phyloP scores from a whole-genome alignment of 352 stramenopile genomes.

The Phytophthora sp. region DNA sequence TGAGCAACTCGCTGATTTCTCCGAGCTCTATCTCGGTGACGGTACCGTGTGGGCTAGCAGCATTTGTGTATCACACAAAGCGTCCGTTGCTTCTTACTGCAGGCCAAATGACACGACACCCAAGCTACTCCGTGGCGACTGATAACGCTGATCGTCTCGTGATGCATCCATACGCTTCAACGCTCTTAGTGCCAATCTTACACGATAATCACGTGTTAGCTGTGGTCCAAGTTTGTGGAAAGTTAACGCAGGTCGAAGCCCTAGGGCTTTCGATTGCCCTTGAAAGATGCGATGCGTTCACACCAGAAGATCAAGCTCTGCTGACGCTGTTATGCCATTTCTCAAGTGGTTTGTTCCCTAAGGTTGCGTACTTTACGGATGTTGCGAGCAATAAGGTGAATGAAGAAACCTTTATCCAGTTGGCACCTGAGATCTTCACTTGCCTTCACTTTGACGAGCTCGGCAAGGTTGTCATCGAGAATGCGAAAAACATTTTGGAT shows the following conservation, averaged over 20 bases:
- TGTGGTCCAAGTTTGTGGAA: constrained; percentile 71
- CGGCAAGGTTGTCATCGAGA: constrained; percentile 79
- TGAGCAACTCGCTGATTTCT: constrained; percentile 1
- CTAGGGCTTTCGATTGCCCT: constrained; percentile 68
- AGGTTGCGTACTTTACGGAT: constrained; percentile 79
- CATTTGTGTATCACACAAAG: constrained; percentile 72
- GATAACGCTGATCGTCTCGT: constrained; percentile 74
- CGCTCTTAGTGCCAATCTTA: constrained; percentile 61
- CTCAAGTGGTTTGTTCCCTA: constrained; percentile 65
- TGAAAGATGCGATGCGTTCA: constrained; percentile 68
- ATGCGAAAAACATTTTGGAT: constrained; percentile 76
- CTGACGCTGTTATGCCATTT: constrained; percentile 65
- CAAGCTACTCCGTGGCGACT: constrained; percentile 53
- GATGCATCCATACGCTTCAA: constrained; percentile 59
- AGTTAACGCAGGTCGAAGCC: constrained; percentile 58
- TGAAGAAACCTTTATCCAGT: constrained; percentile 76
- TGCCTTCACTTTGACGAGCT: constrained; percentile 82
- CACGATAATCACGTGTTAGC: constrained; percentile 42
- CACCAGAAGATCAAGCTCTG: constrained; percentile 57
- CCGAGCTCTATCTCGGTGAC: neutral
- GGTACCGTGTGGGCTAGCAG: constrained; percentile 59
- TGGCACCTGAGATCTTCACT: constrained; percentile 81
- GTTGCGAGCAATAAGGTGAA: constrained; percentile 85
- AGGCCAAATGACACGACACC: constrained; percentile 49
- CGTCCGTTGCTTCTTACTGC: constrained; percentile 62